Base-by-base conservation (phyloP, 257 asterid genomes). In the Cordia subcordata region DNA sequence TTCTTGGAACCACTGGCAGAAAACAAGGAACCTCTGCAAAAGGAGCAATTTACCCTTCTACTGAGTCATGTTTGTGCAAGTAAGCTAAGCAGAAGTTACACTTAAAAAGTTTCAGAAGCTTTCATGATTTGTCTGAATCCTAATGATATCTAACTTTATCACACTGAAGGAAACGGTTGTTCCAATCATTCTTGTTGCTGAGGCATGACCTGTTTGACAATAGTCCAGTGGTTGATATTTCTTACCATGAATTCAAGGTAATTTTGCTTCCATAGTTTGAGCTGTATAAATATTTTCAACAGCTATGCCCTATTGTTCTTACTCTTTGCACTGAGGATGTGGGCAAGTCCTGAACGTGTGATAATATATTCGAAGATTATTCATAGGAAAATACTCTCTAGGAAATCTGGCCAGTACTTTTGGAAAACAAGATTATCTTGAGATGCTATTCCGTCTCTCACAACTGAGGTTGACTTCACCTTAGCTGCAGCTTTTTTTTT, bases 21-120 rank as follows among this genome's bases (percentile, higher is more conserved):
- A 92, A 92, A 84, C 95, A 88, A 82, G 99, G 99, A 35, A 86
- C 96, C 42, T 88, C 99, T 64, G 79, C 87, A 45, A 92, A 92
- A 77, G 99, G 99, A 56, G 87, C 96, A 14, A 46, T 79, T 42
- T 81, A 67, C 66, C 93, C 91, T 71, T 82, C 96, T 61, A 88
- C 96, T 0, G 89, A 88, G 80, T 74, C 96, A 42, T 79, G 86
- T 66, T 63, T 88, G 70, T 88, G 99, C 96, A 86, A 92, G 99
- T 92, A 79, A 75, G 68, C 56, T 8, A 37, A 55, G 27, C 53
- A 18, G 50, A 15, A 53, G 51, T 57, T 61, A 55, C 33, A 35
- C 35, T 66, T 55, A 27, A 17, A 22, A 54, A 20, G 11, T 10
- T 61, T 51, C 12, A 0, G 4, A 53, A 38, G 5, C 44, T 13